Conservation (phyloP, 2,329 filamentous ascomycete genomes). For the Aspergillus novofumigatus region DNA sequence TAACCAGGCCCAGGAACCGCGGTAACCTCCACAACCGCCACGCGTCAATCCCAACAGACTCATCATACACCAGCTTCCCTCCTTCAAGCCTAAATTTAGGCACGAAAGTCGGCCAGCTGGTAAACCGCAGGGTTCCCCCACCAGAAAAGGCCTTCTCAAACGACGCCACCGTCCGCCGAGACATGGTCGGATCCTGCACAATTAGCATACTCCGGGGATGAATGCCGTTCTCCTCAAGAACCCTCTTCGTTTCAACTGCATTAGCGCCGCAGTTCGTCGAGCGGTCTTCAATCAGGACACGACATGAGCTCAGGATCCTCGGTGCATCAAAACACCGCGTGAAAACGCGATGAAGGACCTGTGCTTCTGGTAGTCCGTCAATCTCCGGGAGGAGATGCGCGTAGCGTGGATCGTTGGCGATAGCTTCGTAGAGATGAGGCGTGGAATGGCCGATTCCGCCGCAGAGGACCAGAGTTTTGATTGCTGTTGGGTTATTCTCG, state of each 20-base stretch:
- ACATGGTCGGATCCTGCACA: slow-evolving; percentile 47
- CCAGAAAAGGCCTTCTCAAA: slow-evolving; percentile 37
- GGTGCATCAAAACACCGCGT: slow-evolving; percentile 19
- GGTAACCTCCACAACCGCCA: slow-evolving; percentile 33
- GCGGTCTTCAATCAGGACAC: slow-evolving; percentile 40
- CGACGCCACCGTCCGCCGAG: slow-evolving; percentile 37
- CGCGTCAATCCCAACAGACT: slow-evolving; percentile 2
- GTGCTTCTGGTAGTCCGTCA: slow-evolving; percentile 37
- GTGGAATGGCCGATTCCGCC: slow-evolving; percentile 48
- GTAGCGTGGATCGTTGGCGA: slow-evolving; percentile 27
- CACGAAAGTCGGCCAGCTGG: slow-evolving; percentile 19
- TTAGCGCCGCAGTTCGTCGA: slow-evolving; percentile 47
- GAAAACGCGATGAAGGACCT: slow-evolving; percentile 36
- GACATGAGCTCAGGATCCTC: slow-evolving; percentile 19
- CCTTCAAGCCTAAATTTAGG: slow-evolving; percentile 10
- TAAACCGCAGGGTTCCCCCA: slow-evolving; percentile 17
- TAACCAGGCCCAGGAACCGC: slow-evolving; percentile 41
- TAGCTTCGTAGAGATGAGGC: slow-evolving; percentile 38
- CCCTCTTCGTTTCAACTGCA: slow-evolving; percentile 32
- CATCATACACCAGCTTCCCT: slow-evolving; percentile 6
- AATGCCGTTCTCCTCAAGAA: slow-evolving; percentile 31
- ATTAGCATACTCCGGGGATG: slow-evolving; percentile 26
- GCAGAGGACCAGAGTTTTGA: slow-evolving; percentile 39
- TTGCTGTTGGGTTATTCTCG: slow-evolving; percentile 23
- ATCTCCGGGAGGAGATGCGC: slow-evolving; percentile 28